Evolutionary conservation across 1,139 yeast species (phyloP).

Genomic region (Yamadazyma triangularis): DNA sequence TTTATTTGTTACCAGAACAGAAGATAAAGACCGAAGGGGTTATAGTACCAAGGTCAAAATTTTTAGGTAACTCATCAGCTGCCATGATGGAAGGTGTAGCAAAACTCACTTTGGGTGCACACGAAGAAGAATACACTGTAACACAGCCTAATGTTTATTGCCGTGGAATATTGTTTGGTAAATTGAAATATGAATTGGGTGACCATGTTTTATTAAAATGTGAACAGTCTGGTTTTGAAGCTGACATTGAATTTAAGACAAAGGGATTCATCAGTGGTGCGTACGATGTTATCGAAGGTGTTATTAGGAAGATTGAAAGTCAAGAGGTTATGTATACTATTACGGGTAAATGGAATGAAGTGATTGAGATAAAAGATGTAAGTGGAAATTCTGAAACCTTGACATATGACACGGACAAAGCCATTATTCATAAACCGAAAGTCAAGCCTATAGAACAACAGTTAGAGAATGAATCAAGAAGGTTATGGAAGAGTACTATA

Average conservation of each 20-base stretch:
- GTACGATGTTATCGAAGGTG: conserved; percentile 84
- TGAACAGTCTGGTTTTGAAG: conserved; percentile 52
- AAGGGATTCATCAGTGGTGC: conserved; percentile 93
- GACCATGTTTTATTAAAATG: conserved; percentile 81
- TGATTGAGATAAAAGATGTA: conserved; percentile 63
- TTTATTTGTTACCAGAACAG: conserved; percentile 77
- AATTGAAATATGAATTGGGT: conserved; percentile 83
- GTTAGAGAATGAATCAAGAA: conserved; percentile 74
- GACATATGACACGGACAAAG: conserved; percentile 60
- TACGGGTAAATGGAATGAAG: conserved; percentile 91
- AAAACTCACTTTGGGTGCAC: conserved; percentile 62
- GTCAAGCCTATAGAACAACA: conserved; percentile 81
- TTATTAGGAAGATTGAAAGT: conserved; percentile 48
- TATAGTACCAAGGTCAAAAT: conserved; percentile 79
- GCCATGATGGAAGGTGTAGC: conserved; percentile 95
- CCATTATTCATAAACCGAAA: conserved; percentile 53
- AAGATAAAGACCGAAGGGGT: conserved; percentile 86
- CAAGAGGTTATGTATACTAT: conserved; percentile 61
- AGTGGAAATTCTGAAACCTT: conserved; percentile 45
- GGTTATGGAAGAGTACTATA: conserved; percentile 76
- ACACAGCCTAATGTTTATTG: conserved; percentile 95
- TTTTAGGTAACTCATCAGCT: conserved; percentile 93
- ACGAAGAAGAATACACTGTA: conserved; percentile 66
- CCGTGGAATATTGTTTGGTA: conserved; percentile 90
- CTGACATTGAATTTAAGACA: conserved; percentile 89